Conservation (phyloP, 192 early-diverging fungal species). For the Rhizophagus sp. region DNA sequence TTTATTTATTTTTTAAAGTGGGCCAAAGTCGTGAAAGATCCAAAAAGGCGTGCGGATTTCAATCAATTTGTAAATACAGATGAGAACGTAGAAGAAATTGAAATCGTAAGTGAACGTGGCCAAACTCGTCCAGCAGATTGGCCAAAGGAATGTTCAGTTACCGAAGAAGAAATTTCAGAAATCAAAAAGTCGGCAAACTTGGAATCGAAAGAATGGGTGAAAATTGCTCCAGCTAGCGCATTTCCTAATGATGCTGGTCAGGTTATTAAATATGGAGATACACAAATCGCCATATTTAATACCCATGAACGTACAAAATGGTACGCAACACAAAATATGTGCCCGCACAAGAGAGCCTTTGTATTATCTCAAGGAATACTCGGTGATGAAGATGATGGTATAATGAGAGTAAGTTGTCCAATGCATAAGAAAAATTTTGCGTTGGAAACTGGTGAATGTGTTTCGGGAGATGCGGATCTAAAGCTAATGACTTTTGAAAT, state of each 20-base stretch:
- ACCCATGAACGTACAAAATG: slow-evolving; percentile 44
- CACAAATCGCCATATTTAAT: slow-evolving; percentile 66
- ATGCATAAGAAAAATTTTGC: slow-evolving; percentile 69
- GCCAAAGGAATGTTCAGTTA: slow-evolving; percentile 41
- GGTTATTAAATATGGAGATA: slow-evolving; percentile 59
- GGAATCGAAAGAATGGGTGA: slow-evolving; percentile 39
- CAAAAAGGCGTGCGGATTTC: slow-evolving; percentile 53
- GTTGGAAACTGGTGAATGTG: slow-evolving; percentile 52
- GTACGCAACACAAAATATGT: slow-evolving; percentile 79
- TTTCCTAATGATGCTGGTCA: slow-evolving; percentile 55
- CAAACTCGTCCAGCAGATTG: slow-evolving; percentile 65
- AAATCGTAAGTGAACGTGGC: slow-evolving; percentile 62
- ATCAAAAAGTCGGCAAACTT: neutral
- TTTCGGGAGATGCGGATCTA: slow-evolving; percentile 45
- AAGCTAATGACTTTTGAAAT: slow-evolving; percentile 60
- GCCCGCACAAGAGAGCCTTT: slow-evolving; percentile 74
- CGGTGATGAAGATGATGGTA: slow-evolving; percentile 40
- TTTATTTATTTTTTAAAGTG: slow-evolving; percentile 56
- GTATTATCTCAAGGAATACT: slow-evolving; percentile 63
- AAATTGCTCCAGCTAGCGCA: slow-evolving; percentile 37
- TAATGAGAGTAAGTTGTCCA: slow-evolving; percentile 57
- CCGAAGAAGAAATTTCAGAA: neutral
- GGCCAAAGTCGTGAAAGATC: slow-evolving; percentile 60
- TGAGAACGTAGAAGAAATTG: slow-evolving; percentile 51
- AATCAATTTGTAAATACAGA: slow-evolving; percentile 66